These are phyloP conservation scores for Ustilago nuda DNA, from an alignment of 1,284 basidiomycete species.

Conservation along the genomic window DNA sequence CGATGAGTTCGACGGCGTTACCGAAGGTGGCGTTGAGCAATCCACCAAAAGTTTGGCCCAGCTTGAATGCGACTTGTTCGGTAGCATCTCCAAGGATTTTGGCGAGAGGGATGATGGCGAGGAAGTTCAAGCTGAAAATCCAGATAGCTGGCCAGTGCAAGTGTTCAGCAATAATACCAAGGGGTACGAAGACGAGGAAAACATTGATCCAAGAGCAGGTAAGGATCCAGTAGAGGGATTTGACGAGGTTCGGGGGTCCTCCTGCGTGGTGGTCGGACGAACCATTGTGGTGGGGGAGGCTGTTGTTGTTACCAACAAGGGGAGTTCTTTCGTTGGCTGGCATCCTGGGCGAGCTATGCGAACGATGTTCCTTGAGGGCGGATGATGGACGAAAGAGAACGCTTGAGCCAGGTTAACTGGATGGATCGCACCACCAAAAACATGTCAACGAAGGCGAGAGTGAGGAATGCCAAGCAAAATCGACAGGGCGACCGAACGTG, in stretches of 20 bases:
- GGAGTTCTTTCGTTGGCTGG: constrained; percentile 47
- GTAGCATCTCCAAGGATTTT: constrained; percentile 68
- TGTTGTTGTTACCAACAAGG: constrained; percentile 22
- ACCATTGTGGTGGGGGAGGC: constrained; percentile 30
- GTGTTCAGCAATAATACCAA: constrained; percentile 63
- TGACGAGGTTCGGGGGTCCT: constrained; percentile 35
- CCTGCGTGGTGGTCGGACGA: neutral
- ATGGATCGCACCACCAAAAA: too few relatives aligned
- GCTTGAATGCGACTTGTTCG: constrained; percentile 62
- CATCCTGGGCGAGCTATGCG: constrained; percentile 16
- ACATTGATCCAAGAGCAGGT: constrained; percentile 63
- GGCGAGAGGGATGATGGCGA: constrained; percentile 68
- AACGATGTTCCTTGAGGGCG: too few relatives aligned
- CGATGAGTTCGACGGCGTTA: constrained; percentile 69
- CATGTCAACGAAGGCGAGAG: too few relatives aligned
- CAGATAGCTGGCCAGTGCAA: constrained; percentile 62
- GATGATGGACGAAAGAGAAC: too few relatives aligned
- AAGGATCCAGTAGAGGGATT: constrained; percentile 63
- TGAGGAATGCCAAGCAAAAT: too few relatives aligned
- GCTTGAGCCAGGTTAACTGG: too few relatives aligned
- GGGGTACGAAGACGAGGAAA: constrained; percentile 67
- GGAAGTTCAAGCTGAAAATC: constrained; percentile 66
- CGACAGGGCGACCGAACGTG: too few relatives aligned
- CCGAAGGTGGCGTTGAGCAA: constrained; percentile 68
- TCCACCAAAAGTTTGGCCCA: constrained; percentile 67